A percentile compares a stretch with the other conserved stretches of the same genome.
Evolutionary conservation across 495 filamentous ascomycete species (phyloP).

Genomic region (Penicillium nucicola): DNA sequence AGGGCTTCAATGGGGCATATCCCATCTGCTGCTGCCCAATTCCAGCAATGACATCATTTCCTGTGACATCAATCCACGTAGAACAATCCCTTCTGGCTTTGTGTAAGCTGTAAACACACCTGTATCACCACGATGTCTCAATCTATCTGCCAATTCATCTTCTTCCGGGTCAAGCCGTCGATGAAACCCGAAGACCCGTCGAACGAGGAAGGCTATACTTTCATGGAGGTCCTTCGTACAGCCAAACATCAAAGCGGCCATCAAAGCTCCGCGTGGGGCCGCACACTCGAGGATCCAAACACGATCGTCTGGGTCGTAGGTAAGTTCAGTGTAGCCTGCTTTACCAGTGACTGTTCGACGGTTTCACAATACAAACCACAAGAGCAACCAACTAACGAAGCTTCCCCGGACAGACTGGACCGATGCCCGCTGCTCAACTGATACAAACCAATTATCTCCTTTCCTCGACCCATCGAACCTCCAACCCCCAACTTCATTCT

Average conservation of each 20-base stretch:
- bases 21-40: too few relatives aligned
- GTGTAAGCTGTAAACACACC: neutral
- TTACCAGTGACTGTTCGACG: neutral
- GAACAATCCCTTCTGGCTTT: neutral
- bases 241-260: conserved; percentile 36
- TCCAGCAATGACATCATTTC: conserved; percentile 5
- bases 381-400: neutral
- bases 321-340: conserved; percentile 9
- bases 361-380: too few relatives aligned
- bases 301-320: conserved; percentile 40
- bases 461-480: conserved; percentile 23
- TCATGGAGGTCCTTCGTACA: conserved; percentile 26
- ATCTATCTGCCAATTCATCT: conserved; percentile 36
- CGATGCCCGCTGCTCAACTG: conserved; percentile 28
- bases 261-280: conserved; percentile 38
- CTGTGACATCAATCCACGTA: conserved; percentile 17
- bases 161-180: conserved; percentile 34
- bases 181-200: conserved; percentile 41
- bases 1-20: too few relatives aligned
- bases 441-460: conserved; percentile 14
- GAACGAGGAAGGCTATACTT: conserved; percentile 29
- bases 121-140: conserved; percentile 16
- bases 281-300: conserved; percentile 34
- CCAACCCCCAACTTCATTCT: conserved; percentile 20
- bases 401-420: conserved; percentile 38